These are phyloP conservation scores for Hippophae rhamnoides DNA, from an alignment of 306 rosid genomes.

Conservation along the genomic window DNA sequence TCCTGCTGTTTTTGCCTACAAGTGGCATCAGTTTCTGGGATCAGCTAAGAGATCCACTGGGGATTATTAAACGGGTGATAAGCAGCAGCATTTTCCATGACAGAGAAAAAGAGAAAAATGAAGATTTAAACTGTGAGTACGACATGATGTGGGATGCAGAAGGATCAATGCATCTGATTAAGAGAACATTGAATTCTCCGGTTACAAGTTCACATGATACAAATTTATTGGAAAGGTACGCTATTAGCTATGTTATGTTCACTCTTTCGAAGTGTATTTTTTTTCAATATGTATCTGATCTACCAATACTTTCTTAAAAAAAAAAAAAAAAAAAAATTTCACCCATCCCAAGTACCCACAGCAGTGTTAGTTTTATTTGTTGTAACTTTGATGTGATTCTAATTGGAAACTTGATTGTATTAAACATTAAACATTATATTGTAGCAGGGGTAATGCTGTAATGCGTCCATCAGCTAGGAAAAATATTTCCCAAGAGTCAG, in stretches of 20 bases:
- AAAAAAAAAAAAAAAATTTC: no score
- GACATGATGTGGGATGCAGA: slow-evolving; percentile 87
- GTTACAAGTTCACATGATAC: slow-evolving; percentile 27
- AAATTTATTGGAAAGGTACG: slow-evolving; percentile 55
- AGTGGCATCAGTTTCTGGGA: slow-evolving; percentile 44
- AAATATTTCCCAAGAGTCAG: slow-evolving; percentile 33
- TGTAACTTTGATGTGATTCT: no score
- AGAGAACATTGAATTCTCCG: slow-evolving; percentile 43
- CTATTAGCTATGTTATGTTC: not conserved
- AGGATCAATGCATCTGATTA: slow-evolving; percentile 74
- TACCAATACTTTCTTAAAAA: no score
- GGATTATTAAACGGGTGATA: slow-evolving; percentile 27
- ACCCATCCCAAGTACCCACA: no score
- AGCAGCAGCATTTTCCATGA: slow-evolving; percentile 31
- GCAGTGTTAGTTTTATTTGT: no score
- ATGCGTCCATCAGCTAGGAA: slow-evolving; percentile 62
- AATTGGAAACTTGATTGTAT: no score
- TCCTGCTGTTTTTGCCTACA: slow-evolving; percentile 62
- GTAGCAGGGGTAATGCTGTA: slow-evolving; percentile 59
- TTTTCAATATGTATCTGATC: no score
- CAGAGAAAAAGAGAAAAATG: slow-evolving; percentile 58
- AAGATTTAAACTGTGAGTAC: slow-evolving; percentile 60
- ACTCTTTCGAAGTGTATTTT: no score
- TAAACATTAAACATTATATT: not conserved
- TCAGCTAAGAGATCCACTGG: slow-evolving; percentile 26